Base-by-base conservation (phyloP, 495 filamentous ascomycete species). In the Apodospora peruviana region DNA sequence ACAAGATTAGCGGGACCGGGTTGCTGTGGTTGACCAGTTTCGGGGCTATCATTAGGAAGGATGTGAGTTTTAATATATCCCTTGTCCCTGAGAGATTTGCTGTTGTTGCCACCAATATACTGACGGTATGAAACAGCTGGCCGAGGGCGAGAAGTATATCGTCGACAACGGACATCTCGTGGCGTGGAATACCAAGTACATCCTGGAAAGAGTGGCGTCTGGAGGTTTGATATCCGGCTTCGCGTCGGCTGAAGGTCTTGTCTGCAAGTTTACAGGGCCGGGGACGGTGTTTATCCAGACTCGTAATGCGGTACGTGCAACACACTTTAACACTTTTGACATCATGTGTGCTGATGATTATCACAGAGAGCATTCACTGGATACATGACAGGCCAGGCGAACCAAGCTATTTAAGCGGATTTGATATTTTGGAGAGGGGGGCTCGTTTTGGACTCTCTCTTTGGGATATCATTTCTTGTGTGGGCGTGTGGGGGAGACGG, bases 131-230 rank as follows among this genome's bases (percentile, higher is more conserved):
- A 19, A 22, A 21, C 49, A 93, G 84, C 76, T 96, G 19, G 72
- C 68, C 24, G 81, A 86, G 5, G 82, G 82, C 2, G 91, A 97
- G 60, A 81, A 81, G 47, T 98, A 95, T 64, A 86, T 90, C 48
- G 82, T 98, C 43, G 91, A 98, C 58, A 98, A 98, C 58, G 91
- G 91, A 9, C 90, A 98, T 53, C 73, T 98, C 5, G 91, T 98
- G 1, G 94, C 93, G 4, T 98, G 93, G 93, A 96, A 96, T 59
- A 91, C 88, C 65, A 87, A 94, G 52, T 98, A 97, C 59, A 72
- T 84, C 10, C 80, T 97, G 39, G 88, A 95, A 67, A 85, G 94
- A 8, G 86, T 90, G 10, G 82, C 93, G 0, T 90, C 85, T 17
- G 93, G 93, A 11, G 94, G 93, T 20, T 81, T 98, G 38, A 84